phyloP scores from a whole-genome alignment of 768 basidiomycete genomes.

The Nidula microcarpa region DNA sequence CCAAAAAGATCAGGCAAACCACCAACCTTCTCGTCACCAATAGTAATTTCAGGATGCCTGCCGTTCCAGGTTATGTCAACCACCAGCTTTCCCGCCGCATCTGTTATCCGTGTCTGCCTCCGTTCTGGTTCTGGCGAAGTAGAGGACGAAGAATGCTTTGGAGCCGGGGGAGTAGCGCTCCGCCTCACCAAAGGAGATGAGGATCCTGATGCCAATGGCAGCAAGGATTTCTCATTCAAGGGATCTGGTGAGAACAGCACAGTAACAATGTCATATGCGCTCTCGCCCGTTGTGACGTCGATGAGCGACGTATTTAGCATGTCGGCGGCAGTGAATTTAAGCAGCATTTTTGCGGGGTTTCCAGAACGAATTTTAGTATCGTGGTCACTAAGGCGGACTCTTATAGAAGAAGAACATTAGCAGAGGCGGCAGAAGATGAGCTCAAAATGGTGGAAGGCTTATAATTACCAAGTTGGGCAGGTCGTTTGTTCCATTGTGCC shows the following conservation, averaged over 20 bases:
- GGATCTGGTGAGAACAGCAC: slow-evolving; percentile 25
- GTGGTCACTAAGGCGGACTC: slow-evolving; percentile 1
- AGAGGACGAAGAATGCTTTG: slow-evolving; percentile 4
- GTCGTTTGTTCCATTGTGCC: slow-evolving; percentile 30
- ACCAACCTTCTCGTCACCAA: slow-evolving; percentile 49
- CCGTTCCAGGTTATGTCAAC: slow-evolving; percentile 54
- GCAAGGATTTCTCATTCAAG: slow-evolving; percentile 11
- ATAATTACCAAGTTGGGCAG: slow-evolving; percentile 42
- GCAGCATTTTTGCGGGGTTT: slow-evolving; percentile 36
- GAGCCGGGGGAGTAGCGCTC: background rate
- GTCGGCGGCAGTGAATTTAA: slow-evolving; percentile 56
- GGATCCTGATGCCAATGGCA: background rate
- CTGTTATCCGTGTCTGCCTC: slow-evolving; percentile 41
- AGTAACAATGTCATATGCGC: slow-evolving; percentile 49
- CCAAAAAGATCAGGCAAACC: slow-evolving; percentile 56
- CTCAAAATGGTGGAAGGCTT: slow-evolving; percentile 35
- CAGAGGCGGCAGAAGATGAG: slow-evolving; percentile 3
- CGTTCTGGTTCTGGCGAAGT: slow-evolving; percentile 7
- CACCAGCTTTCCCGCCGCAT: slow-evolving; percentile 34
- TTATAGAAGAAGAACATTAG: background rate
- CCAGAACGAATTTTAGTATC: slow-evolving; percentile 1
- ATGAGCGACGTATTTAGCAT: slow-evolving; percentile 55
- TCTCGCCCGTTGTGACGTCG: slow-evolving; percentile 46
- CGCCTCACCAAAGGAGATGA: background rate
- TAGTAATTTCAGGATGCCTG: slow-evolving; percentile 46